phyloP scores from a whole-genome alignment of 352 stramenopile species.

The Pythium rishiriense region DNA sequence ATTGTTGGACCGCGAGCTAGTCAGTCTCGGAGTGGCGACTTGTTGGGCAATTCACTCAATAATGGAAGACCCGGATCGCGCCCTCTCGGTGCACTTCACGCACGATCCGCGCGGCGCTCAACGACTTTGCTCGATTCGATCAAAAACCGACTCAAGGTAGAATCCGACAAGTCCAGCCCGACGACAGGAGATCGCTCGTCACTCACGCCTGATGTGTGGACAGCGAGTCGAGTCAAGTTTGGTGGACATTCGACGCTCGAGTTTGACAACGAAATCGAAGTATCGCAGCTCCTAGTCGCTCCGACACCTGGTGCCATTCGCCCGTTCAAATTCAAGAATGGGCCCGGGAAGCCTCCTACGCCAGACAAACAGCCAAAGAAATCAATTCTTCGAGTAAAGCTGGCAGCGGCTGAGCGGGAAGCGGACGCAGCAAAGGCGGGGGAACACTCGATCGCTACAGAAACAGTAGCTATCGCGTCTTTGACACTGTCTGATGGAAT shows the following conservation, averaged over 20 bases:
- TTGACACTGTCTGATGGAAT: not conserved
- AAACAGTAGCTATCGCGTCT: not conserved
- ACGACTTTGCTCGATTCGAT: conserved; percentile 29
- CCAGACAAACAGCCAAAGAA: conserved; percentile 21
- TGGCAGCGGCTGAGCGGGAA: conserved; percentile 16
- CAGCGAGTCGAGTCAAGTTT: conserved; percentile 27
- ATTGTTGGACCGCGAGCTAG: conserved; percentile 36
- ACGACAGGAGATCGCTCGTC: not conserved
- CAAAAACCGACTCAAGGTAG: conserved; percentile 13
- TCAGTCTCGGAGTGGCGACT: conserved; percentile 6
- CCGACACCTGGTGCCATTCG: conserved; percentile 6
- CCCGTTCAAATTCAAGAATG: conserved; percentile 3
- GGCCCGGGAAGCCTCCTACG: not conserved
- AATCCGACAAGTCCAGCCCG: conserved; percentile 9
- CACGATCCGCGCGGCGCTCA: conserved; percentile 15
- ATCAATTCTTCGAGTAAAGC: conserved; percentile 28
- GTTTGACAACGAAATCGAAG: conserved; percentile 32
- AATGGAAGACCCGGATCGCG: conserved; percentile 8
- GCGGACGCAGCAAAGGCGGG: not conserved
- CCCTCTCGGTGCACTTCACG: conserved; percentile 19
- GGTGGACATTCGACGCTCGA: conserved; percentile 17
- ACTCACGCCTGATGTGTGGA: conserved; percentile 16
- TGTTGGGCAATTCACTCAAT: conserved; percentile 15
- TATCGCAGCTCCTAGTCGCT: conserved; percentile 22
- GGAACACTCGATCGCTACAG: not conserved